These are phyloP conservation scores for Cubamyces sp. DNA, from an alignment of 768 basidiomycete genomes.

Conservation along the genomic window DNA sequence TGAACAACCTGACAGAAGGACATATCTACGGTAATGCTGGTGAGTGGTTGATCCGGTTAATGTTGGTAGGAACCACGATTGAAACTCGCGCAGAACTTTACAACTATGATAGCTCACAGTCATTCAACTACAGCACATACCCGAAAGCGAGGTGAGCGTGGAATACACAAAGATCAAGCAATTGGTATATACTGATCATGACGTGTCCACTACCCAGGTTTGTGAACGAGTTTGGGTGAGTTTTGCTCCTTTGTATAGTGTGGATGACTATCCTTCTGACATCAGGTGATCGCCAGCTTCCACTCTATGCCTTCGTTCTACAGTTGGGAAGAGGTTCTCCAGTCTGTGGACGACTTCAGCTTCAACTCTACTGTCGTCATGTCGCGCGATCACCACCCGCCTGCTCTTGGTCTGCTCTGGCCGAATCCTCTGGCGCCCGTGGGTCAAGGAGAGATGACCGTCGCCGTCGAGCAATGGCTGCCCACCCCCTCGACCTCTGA, in stretches of 20 bases:
- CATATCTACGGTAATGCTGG: conserved; percentile 61
- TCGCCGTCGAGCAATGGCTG: conserved; percentile 57
- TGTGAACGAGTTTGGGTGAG: conserved; percentile 61
- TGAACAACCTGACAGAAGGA: conserved; percentile 53
- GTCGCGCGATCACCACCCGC: conserved; percentile 60
- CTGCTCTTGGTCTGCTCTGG: conserved; percentile 53
- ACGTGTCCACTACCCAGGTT: conserved; percentile 40
- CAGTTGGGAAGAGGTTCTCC: conserved; percentile 60
- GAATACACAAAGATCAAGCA: background rate
- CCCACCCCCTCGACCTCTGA: conserved; percentile 53
- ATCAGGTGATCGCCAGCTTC: conserved; percentile 40
- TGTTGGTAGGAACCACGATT: background rate
- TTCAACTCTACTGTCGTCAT: conserved; percentile 62
- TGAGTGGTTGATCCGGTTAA: conserved; percentile 19
- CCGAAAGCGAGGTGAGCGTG: conserved; percentile 43
- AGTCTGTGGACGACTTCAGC: conserved; percentile 53
- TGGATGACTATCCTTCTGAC: background rate
- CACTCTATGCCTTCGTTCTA: conserved; percentile 69
- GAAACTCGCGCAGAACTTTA: conserved; percentile 47
- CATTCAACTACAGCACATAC: conserved; percentile 58
- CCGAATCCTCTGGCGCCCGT: conserved; percentile 58
- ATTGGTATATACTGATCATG: background rate
- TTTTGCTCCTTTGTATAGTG: background rate
- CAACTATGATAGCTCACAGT: conserved; percentile 55
- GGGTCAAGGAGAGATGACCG: conserved; percentile 57